Percentiles rank a stretch among this genome's conserved stretches.
phyloP scores from a whole-genome alignment of 495 filamentous ascomycete species.

The Hypomontagnella submonticulosa region DNA sequence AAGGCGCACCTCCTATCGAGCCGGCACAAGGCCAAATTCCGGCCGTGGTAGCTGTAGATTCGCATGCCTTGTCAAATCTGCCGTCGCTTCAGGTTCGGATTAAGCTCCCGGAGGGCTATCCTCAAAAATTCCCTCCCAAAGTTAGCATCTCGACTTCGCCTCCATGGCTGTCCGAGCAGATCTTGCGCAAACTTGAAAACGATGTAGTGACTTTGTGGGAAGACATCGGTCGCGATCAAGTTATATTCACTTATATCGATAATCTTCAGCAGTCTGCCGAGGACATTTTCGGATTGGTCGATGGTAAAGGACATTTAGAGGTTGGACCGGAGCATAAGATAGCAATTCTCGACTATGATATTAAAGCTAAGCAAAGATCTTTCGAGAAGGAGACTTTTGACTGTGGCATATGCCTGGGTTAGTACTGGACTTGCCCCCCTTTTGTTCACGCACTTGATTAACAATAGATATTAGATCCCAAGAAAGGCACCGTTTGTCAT shows the following conservation, averaged over 20 bases:
- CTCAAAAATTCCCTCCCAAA: slow-evolving; percentile 72
- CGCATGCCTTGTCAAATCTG: slow-evolving; percentile 76
- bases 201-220: slow-evolving; percentile 80
- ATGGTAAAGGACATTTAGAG: slow-evolving; percentile 61
- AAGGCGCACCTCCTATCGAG: slow-evolving; percentile 47
- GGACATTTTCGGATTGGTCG: slow-evolving; percentile 75
- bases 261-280: slow-evolving; percentile 84
- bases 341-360: slow-evolving; percentile 81
- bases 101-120: slow-evolving; percentile 79
- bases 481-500: slow-evolving; percentile 87
- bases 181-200: slow-evolving; percentile 66
- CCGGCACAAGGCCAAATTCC: slow-evolving; percentile 26
- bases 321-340: slow-evolving; percentile 72
- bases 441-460: slow-evolving; percentile 32
- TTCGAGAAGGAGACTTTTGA: slow-evolving; percentile 90
- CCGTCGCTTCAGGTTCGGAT: slow-evolving; percentile 79
- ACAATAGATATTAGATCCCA: slow-evolving; percentile 72
- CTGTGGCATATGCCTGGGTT: slow-evolving; percentile 84
- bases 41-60: slow-evolving; percentile 53
- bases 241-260: slow-evolving; percentile 89
- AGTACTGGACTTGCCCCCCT: slow-evolving; percentile 18
- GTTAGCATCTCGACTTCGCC: slow-evolving; percentile 72
- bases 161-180: slow-evolving; percentile 73
- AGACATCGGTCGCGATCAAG: slow-evolving; percentile 78
- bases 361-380: slow-evolving; percentile 72